Evolutionary conservation across 306 rosid genomes (phyloP).

Genomic region (Mucuna pruriens): DNA sequence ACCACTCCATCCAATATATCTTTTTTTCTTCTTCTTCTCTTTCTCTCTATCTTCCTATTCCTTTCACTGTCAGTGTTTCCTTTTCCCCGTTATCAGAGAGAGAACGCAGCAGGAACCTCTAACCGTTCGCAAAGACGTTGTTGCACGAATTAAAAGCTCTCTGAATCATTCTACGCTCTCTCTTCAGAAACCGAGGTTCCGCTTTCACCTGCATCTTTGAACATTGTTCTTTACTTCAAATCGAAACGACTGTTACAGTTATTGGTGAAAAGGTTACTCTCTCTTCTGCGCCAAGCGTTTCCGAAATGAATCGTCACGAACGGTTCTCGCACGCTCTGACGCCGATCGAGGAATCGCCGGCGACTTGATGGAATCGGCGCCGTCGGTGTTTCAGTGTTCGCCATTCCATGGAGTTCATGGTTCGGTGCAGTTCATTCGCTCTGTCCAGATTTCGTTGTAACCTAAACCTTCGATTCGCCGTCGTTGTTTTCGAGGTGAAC

Average conservation of each 20-base stretch:
- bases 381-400: slow-evolving; percentile 37
- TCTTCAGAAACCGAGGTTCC: slow-evolving; percentile 27
- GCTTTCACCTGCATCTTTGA: not conserved
- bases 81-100: not conserved
- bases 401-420: slow-evolving; percentile 71
- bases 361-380: slow-evolving; percentile 73
- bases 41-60: not conserved
- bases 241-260: slow-evolving; percentile 32
- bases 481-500: slow-evolving; percentile 72
- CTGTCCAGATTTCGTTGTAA: slow-evolving; percentile 54
- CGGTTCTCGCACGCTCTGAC: slow-evolving; percentile 48
- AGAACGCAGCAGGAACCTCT: not conserved
- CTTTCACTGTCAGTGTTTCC: slow-evolving; percentile 52
- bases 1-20: slow-evolving; percentile 66
- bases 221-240: slow-evolving; percentile 39
- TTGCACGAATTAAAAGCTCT: slow-evolving; percentile 29
- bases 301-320: slow-evolving; percentile 57
- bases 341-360: slow-evolving; percentile 57
- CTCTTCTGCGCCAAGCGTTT: not conserved
- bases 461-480: slow-evolving; percentile 57
- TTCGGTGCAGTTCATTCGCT: slow-evolving; percentile 56
- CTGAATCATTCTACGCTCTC: slow-evolving; percentile 40
- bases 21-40: not conserved
- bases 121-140: not conserved
- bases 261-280: not conserved